A percentile compares a stretch with the other conserved stretches of the same genome.
These are phyloP conservation scores for Lithohypha guttulata DNA, from an alignment of 2,329 filamentous ascomycete genomes.

Conservation along the genomic window DNA sequence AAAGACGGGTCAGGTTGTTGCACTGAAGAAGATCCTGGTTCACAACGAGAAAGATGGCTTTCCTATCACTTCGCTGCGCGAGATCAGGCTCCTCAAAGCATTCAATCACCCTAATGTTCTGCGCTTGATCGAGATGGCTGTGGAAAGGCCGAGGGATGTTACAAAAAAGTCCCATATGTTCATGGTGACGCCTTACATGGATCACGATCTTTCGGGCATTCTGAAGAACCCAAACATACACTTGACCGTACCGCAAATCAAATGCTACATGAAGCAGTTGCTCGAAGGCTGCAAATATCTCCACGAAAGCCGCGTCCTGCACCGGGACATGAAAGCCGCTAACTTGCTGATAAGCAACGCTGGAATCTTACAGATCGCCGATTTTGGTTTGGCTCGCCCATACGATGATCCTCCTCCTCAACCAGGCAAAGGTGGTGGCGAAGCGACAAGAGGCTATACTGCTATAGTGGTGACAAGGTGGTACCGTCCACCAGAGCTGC, in stretches of 20 bases:
- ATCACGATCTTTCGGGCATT: slow-evolving; percentile 93
- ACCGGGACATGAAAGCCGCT: slow-evolving; percentile 97
- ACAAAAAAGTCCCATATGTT: slow-evolving; percentile 82
- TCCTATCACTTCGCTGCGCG: slow-evolving; percentile 92
- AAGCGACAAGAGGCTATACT: slow-evolving; percentile 83
- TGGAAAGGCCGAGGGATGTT: slow-evolving; percentile 65
- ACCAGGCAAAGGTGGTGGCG: slow-evolving; percentile 67
- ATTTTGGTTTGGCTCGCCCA: slow-evolving; percentile 88
- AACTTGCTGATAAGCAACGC: slow-evolving; percentile 93
- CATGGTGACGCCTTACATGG: slow-evolving; percentile 99
- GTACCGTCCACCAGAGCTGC: slow-evolving; percentile 89
- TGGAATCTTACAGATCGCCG: slow-evolving; percentile 88
- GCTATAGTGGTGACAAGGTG: slow-evolving; percentile 93
- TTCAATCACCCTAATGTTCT: slow-evolving; percentile 85
- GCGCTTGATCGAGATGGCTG: slow-evolving; percentile 86
- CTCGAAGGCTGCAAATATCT: slow-evolving; percentile 83
- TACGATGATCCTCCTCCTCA: slow-evolving; percentile 78
- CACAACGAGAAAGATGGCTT: slow-evolving; percentile 99
- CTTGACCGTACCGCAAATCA: slow-evolving; percentile 84
- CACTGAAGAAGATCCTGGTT: slow-evolving; percentile 98
- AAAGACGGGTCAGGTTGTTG: slow-evolving; percentile 64
- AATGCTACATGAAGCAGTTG: slow-evolving; percentile 93
- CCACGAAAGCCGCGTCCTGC: slow-evolving; percentile 79
- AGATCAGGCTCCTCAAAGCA: slow-evolving; percentile 94
- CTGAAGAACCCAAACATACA: slow-evolving; percentile 86